Evolutionary conservation across 306 rosid genomes (phyloP), one percentile per base, ranked within the genome.

Genomic region (Corylus avellana): DNA sequence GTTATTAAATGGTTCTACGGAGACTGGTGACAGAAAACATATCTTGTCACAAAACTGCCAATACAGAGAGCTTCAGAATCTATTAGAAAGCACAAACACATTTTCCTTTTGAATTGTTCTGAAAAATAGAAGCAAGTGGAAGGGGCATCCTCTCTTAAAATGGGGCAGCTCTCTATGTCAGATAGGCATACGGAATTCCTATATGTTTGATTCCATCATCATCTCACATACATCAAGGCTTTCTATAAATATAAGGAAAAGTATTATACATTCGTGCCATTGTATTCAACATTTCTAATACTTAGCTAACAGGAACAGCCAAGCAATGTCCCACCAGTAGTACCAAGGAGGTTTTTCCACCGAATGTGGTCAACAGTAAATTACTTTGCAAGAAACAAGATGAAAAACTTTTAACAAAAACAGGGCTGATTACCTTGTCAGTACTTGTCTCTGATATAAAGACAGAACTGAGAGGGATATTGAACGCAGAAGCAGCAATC

Each of bases 381-480:
- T 57, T 53, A 50, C 70, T 51, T 75, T 53, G 35, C 61, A 58
- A 72, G 70, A 73, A 75, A 77, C 29, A 81, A 12, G 75, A 62
- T 71, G 25, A 39, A 69, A 25, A 82, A 32, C 70, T 27, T 67
- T 39, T 17, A 20, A 58, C 7, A 49, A 73, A 61, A 70, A 27
- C 47, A 72, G 73, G 51, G 61, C 72, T 70, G 50, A 55, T 58
- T 90, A 95, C 98, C 98, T 95, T 95, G 87, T 95, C 98, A 11
- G 98, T 92, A 82, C 98, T 91, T 69, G 98, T 90, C 47, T 95
- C 98, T 62, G 98, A 95, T 87, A 95, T 89, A 78, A 95, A 92
- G 88, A 95, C 97, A 25, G 96, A 88, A 86, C 85, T 83, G 76
- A 95, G 96, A 73, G 98, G 92, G 81, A 95, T 90, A 83, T 81